Conservation (phyloP, 306 rosid genomes). For the Alnus glutinosa region DNA sequence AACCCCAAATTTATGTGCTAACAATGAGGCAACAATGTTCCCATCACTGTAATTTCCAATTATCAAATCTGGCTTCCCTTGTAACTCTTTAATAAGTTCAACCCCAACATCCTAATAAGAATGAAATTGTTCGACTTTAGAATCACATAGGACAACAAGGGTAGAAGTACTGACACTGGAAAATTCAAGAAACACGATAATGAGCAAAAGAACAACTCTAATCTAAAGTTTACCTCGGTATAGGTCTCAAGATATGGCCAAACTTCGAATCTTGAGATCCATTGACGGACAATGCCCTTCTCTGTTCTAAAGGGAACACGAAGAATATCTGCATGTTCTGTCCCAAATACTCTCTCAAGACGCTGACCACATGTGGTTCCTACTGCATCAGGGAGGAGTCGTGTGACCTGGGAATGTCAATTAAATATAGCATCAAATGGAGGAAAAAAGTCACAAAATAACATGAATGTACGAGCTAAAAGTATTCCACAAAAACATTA, state of each 20-base stretch:
- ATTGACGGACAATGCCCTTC: constrained; percentile 85
- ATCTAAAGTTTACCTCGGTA: constrained; percentile 67
- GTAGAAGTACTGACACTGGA: too few relatives aligned
- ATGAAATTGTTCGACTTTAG: neutral
- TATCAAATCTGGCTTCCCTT: constrained; percentile 93
- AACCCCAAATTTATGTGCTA: constrained; percentile 86
- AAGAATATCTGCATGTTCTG: constrained; percentile 78
- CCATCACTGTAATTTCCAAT: constrained; percentile 99
- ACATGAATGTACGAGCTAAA: constrained; percentile 1
- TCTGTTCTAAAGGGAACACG: constrained; percentile 85
- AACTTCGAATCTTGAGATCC: constrained; percentile 99
- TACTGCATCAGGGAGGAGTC: constrained; percentile 97
- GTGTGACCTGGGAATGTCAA: constrained; percentile 58
- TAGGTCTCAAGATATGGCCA: constrained; percentile 97
- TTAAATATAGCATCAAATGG: constrained; percentile 14
- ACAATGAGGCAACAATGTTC: constrained; percentile 91
- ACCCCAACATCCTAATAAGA: constrained; percentile 75
- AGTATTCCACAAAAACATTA: neutral
- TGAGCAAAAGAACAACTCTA: neutral
- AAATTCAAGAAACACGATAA: too few relatives aligned
- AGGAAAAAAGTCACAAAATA: neutral
- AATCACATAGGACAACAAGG: constrained; percentile 20
- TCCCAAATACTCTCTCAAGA: constrained; percentile 78
- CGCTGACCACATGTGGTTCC: constrained; percentile 97
- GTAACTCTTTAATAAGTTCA: constrained; percentile 83